Evolutionary conservation across 2,329 filamentous ascomycete species (phyloP).

Genomic region (Plenodomus biglobosus): DNA sequence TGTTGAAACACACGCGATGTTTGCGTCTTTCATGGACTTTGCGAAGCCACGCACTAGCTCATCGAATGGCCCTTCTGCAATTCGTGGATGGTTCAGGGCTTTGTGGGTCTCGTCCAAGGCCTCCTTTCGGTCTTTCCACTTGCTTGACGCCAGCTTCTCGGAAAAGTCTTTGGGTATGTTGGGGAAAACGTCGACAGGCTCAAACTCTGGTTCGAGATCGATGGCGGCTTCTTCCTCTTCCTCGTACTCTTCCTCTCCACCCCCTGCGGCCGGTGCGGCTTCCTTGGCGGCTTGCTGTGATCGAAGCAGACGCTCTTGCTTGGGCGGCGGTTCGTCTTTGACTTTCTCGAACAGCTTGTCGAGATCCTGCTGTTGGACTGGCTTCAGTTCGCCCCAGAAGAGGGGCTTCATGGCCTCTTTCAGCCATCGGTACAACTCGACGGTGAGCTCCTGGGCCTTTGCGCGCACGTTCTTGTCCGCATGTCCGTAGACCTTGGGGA

Average conservation of each 20-base stretch:
- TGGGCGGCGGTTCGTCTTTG: constrained; percentile 81
- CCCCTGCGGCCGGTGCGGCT: constrained; percentile 63
- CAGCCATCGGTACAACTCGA: constrained; percentile 96
- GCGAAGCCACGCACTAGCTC: constrained; percentile 82
- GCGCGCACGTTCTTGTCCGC: constrained; percentile 98
- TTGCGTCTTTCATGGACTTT: constrained; percentile 99
- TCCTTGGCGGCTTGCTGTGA: constrained; percentile 86
- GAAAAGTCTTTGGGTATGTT: constrained; percentile 81
- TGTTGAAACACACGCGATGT: constrained; percentile 89
- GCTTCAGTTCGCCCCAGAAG: constrained; percentile 94
- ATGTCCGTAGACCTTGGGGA: constrained; percentile 91
- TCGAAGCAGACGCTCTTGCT: constrained; percentile 84
- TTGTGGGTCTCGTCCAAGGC: constrained; percentile 79
- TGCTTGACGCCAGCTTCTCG: constrained; percentile 83
- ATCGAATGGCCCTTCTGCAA: constrained; percentile 86
- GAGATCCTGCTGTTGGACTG: constrained; percentile 90
- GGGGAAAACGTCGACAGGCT: constrained; percentile 81
- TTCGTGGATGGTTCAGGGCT: constrained; percentile 78
- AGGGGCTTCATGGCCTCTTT: constrained; percentile 97
- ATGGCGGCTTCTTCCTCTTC: constrained; percentile 68
- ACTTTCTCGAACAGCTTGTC: constrained; percentile 93
- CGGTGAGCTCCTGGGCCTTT: constrained; percentile 85
- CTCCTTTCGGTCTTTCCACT: constrained; percentile 99
- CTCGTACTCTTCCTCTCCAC: constrained; percentile 51
- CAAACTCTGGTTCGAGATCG: constrained; percentile 65